Conservation (phyloP, 164 flowering plant species). For the Nelumbo lutea region DNA sequence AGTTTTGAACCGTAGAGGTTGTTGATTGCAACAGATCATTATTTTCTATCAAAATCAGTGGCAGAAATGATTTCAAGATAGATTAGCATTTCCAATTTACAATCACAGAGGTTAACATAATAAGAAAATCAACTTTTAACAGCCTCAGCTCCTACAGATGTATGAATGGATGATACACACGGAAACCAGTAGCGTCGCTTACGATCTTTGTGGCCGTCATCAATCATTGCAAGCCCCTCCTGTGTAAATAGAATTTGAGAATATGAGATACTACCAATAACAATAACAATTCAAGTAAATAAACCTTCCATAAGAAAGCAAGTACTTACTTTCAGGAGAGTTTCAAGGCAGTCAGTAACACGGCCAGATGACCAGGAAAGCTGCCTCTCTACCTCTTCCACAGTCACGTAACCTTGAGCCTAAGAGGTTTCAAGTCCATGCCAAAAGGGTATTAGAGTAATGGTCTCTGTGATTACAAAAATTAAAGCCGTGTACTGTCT, state of each 20-base stretch:
- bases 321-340: slow-evolving; percentile 61
- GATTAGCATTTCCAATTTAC: too few relatives aligned
- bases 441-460: too few relatives aligned
- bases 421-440: slow-evolving; percentile 12
- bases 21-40: neutral
- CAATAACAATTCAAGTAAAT: neutral
- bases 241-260: slow-evolving; percentile 28
- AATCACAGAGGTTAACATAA: neutral
- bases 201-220: slow-evolving; percentile 88
- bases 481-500: too few relatives aligned
- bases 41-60: neutral
- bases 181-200: slow-evolving; percentile 91
- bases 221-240: slow-evolving; percentile 99
- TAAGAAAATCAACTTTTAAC: slow-evolving; percentile 5
- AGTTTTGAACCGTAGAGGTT: too few relatives aligned
- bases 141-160: slow-evolving; percentile 32
- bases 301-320: neutral
- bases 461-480: too few relatives aligned
- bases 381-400: slow-evolving; percentile 67
- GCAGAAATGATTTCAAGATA: neutral
- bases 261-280: slow-evolving; percentile 1
- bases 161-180: slow-evolving; percentile 61
- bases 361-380: slow-evolving; percentile 88
- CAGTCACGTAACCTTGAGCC: slow-evolving; percentile 92
- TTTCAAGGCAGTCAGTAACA: slow-evolving; percentile 81